Base-by-base conservation (phyloP, 2,329 filamentous ascomycete genomes). In the Dendryphion nanum region DNA sequence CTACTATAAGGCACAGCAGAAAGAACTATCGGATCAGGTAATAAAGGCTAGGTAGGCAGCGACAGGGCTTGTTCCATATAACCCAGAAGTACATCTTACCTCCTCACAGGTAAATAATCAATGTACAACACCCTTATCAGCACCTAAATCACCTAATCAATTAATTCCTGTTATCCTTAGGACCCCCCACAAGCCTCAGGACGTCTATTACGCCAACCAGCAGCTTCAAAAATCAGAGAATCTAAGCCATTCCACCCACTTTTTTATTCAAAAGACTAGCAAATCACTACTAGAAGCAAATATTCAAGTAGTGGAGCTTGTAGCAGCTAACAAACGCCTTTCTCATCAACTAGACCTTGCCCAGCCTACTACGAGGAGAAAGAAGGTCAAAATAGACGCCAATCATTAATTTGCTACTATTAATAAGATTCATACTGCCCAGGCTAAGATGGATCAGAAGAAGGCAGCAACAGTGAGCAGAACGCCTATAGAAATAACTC, bases 1-100 rank as follows among this genome's bases (percentile, higher is more conserved):
- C 35, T 42, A 38, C 23, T 14, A 38, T 23, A 2, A 33, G 7
- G 35, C 40, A 24, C 35, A 35, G 15, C 35, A 42, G 20, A 31
- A 38, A 34, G 21, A 23, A 4, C 12, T 42, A 2, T 30, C 35
- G 23, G 34, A 37, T 3, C 15, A 18, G 5, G 24, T 35, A 6
- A 38, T 42, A 28, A 15, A 19, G 3, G 23, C 35, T 33, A 24
- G 35, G 4, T 42, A 24, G 40, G 2, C 16, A 23, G 30, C 16
- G 10, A 31, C 35, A 21, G 35, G 30, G 10, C 4, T 42, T 4
- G 34, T 12, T 18, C 40, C 28, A 28, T 35, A 32, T 4, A 42
- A 42, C 17, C 17, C 34, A 18, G 16, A 30, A 17, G 17, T 3
- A 14, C 30, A 34, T 17, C 29, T 41, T 26, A 16, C 18, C 10